These are phyloP conservation scores for Beauveria caledonica DNA, from an alignment of 2,329 filamentous ascomycete genomes.

Conservation along the genomic window DNA sequence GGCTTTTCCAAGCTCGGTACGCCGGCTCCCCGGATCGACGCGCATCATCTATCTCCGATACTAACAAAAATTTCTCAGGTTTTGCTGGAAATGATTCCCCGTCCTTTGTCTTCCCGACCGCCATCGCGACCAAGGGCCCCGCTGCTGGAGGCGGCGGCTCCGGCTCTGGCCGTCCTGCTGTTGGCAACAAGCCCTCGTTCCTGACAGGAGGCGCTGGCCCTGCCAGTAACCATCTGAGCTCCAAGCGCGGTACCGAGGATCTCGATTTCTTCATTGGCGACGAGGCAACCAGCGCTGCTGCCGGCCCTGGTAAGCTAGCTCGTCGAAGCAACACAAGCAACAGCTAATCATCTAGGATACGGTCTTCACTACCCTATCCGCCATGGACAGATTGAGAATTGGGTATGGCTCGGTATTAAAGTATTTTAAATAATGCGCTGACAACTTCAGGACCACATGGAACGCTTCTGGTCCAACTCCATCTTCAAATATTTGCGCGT, in stretches of 20 bases:
- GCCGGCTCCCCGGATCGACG: conserved; percentile 20
- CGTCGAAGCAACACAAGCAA: background rate
- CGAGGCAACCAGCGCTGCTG: conserved; percentile 77
- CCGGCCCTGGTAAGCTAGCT: conserved; percentile 62
- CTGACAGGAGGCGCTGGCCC: conserved; percentile 83
- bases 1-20: conserved; percentile 97
- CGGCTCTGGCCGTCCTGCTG: conserved; percentile 79
- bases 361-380: conserved; percentile 95
- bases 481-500: conserved; percentile 99
- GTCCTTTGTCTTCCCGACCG: conserved; percentile 97
- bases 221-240: conserved; percentile 65
- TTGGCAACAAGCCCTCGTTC: conserved; percentile 93
- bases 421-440: conserved; percentile 16
- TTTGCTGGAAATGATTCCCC: conserved; percentile 99
- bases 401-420: conserved; percentile 50
- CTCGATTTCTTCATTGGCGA: conserved; percentile 98
- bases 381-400: conserved; percentile 98
- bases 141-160: conserved; percentile 63
- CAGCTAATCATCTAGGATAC: conserved; percentile 56
- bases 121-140: conserved; percentile 88
- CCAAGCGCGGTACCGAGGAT: conserved; percentile 93
- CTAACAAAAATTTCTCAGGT: conserved; percentile 42
- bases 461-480: conserved; percentile 99
- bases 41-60: background rate
- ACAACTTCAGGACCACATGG: conserved; percentile 80